These are phyloP conservation scores for Antrodiella citrinella DNA, from an alignment of 768 basidiomycete genomes.

Conservation along the genomic window DNA sequence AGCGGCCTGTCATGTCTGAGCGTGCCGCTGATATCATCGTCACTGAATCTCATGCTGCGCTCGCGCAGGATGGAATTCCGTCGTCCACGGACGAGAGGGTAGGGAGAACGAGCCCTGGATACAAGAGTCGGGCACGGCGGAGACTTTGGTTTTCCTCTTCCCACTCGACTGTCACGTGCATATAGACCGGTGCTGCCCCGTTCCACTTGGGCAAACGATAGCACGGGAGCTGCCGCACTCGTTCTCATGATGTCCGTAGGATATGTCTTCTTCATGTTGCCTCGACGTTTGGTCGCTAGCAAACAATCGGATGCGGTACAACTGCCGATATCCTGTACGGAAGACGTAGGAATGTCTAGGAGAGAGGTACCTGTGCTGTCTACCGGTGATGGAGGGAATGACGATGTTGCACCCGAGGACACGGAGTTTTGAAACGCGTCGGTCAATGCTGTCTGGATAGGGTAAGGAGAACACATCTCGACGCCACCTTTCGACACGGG, in stretches of 20 bases:
- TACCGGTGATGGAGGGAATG: conserved; percentile 1
- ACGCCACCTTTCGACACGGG: neutral
- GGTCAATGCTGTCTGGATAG: conserved; percentile 3
- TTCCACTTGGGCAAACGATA: conserved; percentile 13
- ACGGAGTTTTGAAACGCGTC: conserved; percentile 10
- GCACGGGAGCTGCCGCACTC: conserved; percentile 10
- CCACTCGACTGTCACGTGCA: conserved; percentile 2
- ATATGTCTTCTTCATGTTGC: neutral
- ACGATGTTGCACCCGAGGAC: conserved; percentile 5
- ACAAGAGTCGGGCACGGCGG: neutral
- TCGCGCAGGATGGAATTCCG: conserved; percentile 1
- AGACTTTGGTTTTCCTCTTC: neutral
- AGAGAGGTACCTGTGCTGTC: neutral
- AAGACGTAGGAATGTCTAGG: conserved; percentile 6
- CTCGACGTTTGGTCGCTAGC: conserved; percentile 1
- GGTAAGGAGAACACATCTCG: neutral
- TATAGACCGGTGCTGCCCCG: conserved; percentile 6
- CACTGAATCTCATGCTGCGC: conserved; percentile 5
- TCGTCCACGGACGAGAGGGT: conserved; percentile 11
- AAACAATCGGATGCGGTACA: neutral
- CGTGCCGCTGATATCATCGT: conserved; percentile 10
- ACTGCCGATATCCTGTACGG: conserved; percentile 2
- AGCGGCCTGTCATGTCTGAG: conserved; percentile 2
- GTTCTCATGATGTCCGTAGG: conserved; percentile 6
- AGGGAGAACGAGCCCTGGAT: conserved; percentile 9